Conservation (phyloP, 345 rosid species). For the Lepidium didymum region DNA sequence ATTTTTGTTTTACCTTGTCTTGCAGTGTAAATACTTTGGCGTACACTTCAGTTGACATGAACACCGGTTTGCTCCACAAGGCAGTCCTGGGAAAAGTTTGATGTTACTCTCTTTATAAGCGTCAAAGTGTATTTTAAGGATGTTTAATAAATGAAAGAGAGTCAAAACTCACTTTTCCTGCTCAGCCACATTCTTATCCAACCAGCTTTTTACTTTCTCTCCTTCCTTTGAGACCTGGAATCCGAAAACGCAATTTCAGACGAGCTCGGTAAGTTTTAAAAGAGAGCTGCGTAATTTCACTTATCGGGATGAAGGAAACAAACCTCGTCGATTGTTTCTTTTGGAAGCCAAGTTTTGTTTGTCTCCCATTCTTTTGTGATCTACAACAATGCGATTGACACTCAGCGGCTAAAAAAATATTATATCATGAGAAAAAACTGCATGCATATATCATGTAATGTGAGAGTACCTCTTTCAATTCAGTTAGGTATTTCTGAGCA, state of each 20-base stretch:
- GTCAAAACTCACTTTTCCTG: slow-evolving; percentile 60
- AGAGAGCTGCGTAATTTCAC: neutral
- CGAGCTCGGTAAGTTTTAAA: neutral
- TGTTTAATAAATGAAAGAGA: neutral
- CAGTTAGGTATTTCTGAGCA: slow-evolving; percentile 51
- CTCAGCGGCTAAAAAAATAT: neutral
- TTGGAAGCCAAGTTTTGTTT: slow-evolving; percentile 89
- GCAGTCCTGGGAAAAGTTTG: slow-evolving; percentile 43
- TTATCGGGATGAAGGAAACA: neutral
- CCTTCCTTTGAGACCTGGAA: slow-evolving; percentile 55
- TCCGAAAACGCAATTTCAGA: neutral
- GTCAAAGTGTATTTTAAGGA: neutral
- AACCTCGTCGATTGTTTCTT: slow-evolving; percentile 71
- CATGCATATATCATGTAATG: neutral
- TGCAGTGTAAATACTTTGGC: slow-evolving; percentile 52
- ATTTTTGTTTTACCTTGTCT: slow-evolving; percentile 53
- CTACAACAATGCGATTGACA: slow-evolving; percentile 39
- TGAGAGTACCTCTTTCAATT: slow-evolving; percentile 59
- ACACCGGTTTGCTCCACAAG: slow-evolving; percentile 46
- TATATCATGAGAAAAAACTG: slow-evolving; percentile 4
- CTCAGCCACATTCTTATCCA: slow-evolving; percentile 74
- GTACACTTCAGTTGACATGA: slow-evolving; percentile 78
- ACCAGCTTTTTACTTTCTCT: slow-evolving; percentile 70
- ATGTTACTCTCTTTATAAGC: neutral
- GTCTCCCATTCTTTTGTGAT: slow-evolving; percentile 57